A percentile compares a stretch with the other conserved stretches of the same genome.
These are phyloP conservation scores for Xylaria sp. DNA, from an alignment of 2,329 filamentous ascomycete species.

Conservation along the genomic window DNA sequence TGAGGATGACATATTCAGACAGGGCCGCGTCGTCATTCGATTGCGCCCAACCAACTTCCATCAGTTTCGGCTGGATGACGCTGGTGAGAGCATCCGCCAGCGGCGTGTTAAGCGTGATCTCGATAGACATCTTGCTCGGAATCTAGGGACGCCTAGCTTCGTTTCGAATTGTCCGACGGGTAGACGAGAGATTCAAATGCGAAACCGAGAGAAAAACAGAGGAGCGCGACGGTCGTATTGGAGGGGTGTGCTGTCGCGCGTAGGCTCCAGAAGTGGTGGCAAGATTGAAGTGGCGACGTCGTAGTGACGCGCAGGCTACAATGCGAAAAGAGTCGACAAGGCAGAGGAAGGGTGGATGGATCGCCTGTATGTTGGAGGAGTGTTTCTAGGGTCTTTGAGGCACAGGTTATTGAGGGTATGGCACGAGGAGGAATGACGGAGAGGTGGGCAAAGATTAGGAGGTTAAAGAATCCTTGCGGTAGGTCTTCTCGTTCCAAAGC, in stretches of 20 bases:
- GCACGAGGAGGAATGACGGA: slow-evolving; percentile 25
- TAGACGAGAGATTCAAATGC: background rate
- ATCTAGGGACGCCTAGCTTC: background rate
- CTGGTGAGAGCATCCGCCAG: slow-evolving; percentile 84
- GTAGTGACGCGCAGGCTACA: slow-evolving; percentile 31
- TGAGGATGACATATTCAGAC: slow-evolving; percentile 95
- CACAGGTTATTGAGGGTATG: slow-evolving; percentile 10
- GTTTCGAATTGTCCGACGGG: background rate
- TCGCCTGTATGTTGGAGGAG: slow-evolving; percentile 5
- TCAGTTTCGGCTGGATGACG: slow-evolving; percentile 88
- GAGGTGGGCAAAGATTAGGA: slow-evolving; percentile 31
- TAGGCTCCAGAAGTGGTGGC: slow-evolving; percentile 16
- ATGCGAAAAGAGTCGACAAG: slow-evolving; percentile 11
- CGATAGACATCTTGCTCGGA: slow-evolving; percentile 74
- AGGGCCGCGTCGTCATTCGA: slow-evolving; percentile 76
- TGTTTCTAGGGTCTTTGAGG: background rate
- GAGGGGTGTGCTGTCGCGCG: slow-evolving; percentile 23
- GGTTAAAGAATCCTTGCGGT: slow-evolving; percentile 38
- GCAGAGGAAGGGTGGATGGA: background rate
- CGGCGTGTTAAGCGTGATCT: slow-evolving; percentile 80
- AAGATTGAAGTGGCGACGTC: slow-evolving; percentile 32
- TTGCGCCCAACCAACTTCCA: slow-evolving; percentile 91
- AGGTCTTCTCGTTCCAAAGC: slow-evolving; percentile 22
- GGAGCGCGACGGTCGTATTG: slow-evolving; percentile 17
- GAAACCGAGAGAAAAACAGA: background rate